Conservation (phyloP, 306 rosid genomes). For the Medicago truncatula region MtrunA17r5.0-ANR NC_053042.1:36192501-36193000, state of each 20-base stretch:
- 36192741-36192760: constrained; percentile 61
- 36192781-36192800: constrained; percentile 89
- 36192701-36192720: constrained; percentile 18
- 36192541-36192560: constrained; percentile 1
- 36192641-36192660: constrained; percentile 19
- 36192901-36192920: constrained; percentile 85
- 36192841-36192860: constrained; percentile 81
- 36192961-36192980: constrained; percentile 73
- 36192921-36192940: constrained; percentile 51
- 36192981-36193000: constrained; percentile 76
- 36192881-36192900: constrained; percentile 87
- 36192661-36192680: constrained; percentile 5
- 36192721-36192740: constrained; percentile 11
- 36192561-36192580: background rate
- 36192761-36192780: constrained; percentile 97
- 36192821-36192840: constrained; percentile 93
- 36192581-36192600: background rate
- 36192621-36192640: constrained; percentile 2
- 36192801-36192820: constrained; percentile 94
- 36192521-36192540: constrained; percentile 2
- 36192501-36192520: constrained; percentile 4
- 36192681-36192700: constrained; percentile 17
- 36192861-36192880: constrained; percentile 95
- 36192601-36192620: background rate
- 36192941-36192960: constrained; percentile 78